Evolutionary conservation across 805 yeast species (phyloP), one percentile per base, ranked within the genome.

Genomic region (Pichia paraexigua): DNA sequence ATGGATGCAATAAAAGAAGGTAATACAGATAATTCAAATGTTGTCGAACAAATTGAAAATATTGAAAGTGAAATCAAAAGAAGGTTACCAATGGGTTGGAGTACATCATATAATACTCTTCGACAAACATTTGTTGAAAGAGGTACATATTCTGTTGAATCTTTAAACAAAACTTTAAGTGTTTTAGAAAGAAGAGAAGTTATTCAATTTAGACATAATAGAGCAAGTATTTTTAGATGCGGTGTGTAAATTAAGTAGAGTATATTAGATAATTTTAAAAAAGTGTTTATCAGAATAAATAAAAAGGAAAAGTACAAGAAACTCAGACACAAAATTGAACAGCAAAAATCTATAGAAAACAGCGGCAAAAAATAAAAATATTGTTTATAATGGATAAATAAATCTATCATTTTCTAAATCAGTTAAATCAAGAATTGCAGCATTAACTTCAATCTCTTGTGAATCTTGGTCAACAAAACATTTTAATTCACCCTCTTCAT

Each of bases 31-130:
- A 79, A 82, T 37, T 62, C 71, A 8, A 82, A 82, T 52, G 71
- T 83, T 53, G 77, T 81, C 45, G 77, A 78, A 40, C 94, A 91
- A 62, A 89, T 92, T 45, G 77, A 80, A 57, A 77, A 75, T 60
- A 87, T 94, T 50, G 97, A 91, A 63, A 82, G 78, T 46, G 96
- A 89, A 65, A 76, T 94, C 59, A 82, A 89, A 67, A 82, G 94
- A 68, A 81, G 98, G 67, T 75, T 94, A 57, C 97, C 98, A 17
- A 84, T 94, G 56, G 99, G 99, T 21, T 94, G 96, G 91, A 86
- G 95, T 39, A 90, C 98, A 0, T 83, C 92, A 18, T 87, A 88
- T 66, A 80, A 79, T 57, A 89, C 96, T 5, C 75, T 94, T 52
- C 78, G 87, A 60, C 79, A 85, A 53, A 97, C 92, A 69, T 86